phyloP scores from a whole-genome alignment of 352 stramenopile species.

The Globisporangium middletonii region DNA sequence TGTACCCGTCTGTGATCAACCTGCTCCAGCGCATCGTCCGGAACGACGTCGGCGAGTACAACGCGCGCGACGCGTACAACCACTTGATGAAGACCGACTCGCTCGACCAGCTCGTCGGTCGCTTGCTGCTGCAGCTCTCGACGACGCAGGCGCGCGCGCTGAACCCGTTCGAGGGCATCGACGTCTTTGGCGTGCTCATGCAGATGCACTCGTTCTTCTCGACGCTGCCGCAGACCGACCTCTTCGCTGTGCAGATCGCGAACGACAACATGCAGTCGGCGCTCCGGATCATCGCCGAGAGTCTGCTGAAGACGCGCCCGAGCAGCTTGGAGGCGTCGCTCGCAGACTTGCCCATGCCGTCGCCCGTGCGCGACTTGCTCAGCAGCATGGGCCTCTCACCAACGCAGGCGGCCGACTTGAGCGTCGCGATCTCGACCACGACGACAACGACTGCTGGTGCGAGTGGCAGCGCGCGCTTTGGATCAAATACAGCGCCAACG shows the following conservation, averaged over 20 bases:
- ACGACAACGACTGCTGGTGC: neutral
- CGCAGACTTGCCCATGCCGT: conserved; percentile 52
- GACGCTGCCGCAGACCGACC: conserved; percentile 51
- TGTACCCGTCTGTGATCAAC: conserved; percentile 77
- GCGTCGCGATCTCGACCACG: no score
- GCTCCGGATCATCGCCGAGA: conserved; percentile 60
- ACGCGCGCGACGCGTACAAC: conserved; percentile 56
- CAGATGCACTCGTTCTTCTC: conserved; percentile 86
- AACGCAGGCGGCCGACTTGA: neutral
- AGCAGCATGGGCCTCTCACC: conserved; percentile 26
- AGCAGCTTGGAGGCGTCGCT: conserved; percentile 52
- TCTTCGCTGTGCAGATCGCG: conserved; percentile 67
- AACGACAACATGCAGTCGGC: conserved; percentile 73
- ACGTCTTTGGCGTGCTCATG: conserved; percentile 81
- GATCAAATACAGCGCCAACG: neutral
- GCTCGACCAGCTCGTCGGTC: conserved; percentile 69
- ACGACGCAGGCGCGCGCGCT: conserved; percentile 44
- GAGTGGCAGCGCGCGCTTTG: neutral
- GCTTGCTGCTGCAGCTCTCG: conserved; percentile 65
- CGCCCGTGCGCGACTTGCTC: conserved; percentile 44
- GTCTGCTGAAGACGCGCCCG: conserved; percentile 42
- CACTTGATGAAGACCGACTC: conserved; percentile 75
- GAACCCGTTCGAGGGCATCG: conserved; percentile 69
- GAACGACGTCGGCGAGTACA: conserved; percentile 79
- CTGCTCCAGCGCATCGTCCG: conserved; percentile 73